A percentile compares a stretch with the other conserved stretches of the same genome.
Conservation (phyloP, 2,329 filamentous ascomycete species). For the Septoria linicola region DNA sequence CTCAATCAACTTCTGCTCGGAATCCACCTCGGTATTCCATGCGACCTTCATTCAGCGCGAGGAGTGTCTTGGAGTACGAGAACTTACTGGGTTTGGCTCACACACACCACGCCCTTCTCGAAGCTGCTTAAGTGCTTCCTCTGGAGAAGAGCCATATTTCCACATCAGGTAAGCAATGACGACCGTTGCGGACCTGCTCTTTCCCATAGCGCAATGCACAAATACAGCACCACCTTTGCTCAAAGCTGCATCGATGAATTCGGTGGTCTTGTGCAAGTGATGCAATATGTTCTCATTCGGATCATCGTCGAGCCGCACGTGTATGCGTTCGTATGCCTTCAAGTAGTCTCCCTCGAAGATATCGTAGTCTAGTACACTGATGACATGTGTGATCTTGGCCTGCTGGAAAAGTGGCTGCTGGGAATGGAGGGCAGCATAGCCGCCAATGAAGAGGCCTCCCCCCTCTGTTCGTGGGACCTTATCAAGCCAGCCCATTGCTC, state of each 20-base stretch:
- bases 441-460: constrained; percentile 43
- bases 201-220: constrained; percentile 85
- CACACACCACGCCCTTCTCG: constrained; percentile 71
- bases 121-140: constrained; percentile 68
- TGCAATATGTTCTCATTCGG: constrained; percentile 82
- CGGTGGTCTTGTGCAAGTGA: constrained; percentile 68
- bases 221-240: constrained; percentile 59
- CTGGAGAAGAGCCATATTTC: constrained; percentile 49
- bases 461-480: constrained; percentile 36
- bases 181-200: constrained; percentile 83
- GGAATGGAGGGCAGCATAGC: constrained; percentile 41
- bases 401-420: constrained; percentile 61
- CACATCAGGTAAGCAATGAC: constrained; percentile 80
- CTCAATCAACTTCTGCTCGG: no score
- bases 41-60: no score
- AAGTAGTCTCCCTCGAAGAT: constrained; percentile 58
- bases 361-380: constrained; percentile 55
- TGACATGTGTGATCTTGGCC: constrained; percentile 78
- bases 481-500: constrained; percentile 43
- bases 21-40: no score
- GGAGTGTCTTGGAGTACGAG: no score
- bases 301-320: constrained; percentile 83
- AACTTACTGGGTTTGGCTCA: constrained; percentile 67
- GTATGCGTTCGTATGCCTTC: constrained; percentile 60
- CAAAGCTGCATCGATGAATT: constrained; percentile 76